Evolutionary conservation across 306 rosid genomes (phyloP), one percentile per base, ranked within the genome.

Genomic region (Quercus robur): DNA sequence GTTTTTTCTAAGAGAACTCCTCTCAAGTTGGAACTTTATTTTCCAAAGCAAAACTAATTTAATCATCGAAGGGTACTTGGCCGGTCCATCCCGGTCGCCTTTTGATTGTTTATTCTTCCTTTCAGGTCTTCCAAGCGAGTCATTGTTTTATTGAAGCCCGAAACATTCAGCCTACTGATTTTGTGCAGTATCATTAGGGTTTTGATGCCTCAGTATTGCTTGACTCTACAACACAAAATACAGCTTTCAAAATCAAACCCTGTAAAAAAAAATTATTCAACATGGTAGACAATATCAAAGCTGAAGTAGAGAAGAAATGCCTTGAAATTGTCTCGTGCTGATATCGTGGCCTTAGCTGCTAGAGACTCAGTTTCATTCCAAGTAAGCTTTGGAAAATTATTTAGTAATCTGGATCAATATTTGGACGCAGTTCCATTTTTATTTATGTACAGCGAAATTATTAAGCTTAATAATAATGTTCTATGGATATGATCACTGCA

Each of bases 141-240:
- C 25, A 23, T 23, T 23, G 25, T 23, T 23, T 23, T 1, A 23
- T 23, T 23, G 25, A 23, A 23, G 25, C 25, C 25, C 1, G 1
- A 1, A 23, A 23, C 25, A 23, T 23, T 23, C 25, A 23, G 1
- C 1, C 1, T 23, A 23, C 1, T 23, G 25, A 23, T 23, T 23
- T 23, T 1, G 25, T 23, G 25, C 25, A 23, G 1, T 1, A 23
- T 23, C 14, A 12, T 15, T n/a, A 87, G 90, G 88, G 88, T 74
- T 87, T 88, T 25, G 90, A 82, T 71, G 88, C 77, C 30, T 87
- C 88, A 0, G 25, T 84, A 55, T 71, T 87, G 19, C 17, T 85
- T 6, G 87, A 85, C 70, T 68, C 86, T 0, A 75, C 46, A 0
- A 67, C 73, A 13, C 61, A 61, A 14, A 77, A 80, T 52, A 26